Evolutionary conservation across 345 rosid species (phyloP).

Genomic region (Heritiera littoralis): DNA sequence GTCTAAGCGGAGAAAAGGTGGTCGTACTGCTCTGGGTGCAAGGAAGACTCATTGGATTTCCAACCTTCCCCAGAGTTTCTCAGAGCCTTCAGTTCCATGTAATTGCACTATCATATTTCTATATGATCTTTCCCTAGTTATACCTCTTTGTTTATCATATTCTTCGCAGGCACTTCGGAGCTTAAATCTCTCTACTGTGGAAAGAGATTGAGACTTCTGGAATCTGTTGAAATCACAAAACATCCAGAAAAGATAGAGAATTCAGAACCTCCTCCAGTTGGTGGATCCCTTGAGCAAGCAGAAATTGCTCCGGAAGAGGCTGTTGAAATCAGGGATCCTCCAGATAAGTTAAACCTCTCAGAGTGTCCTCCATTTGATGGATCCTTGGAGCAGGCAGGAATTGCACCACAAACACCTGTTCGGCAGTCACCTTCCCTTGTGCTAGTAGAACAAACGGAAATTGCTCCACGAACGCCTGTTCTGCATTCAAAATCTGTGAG

Average conservation of each 20-base stretch:
- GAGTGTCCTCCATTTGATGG: slow-evolving; percentile 24
- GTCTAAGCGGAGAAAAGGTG: slow-evolving; percentile 49
- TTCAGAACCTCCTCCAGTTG: slow-evolving; percentile 14
- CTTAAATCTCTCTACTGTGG: slow-evolving; percentile 46
- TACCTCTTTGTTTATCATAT: slow-evolving; percentile 32
- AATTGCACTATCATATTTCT: slow-evolving; percentile 25
- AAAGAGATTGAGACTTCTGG: slow-evolving; percentile 30
- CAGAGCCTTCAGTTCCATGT: slow-evolving; percentile 67
- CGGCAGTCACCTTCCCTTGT: slow-evolving; percentile 28
- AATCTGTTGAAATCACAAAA: slow-evolving; percentile 21
- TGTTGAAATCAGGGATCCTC: slow-evolving; percentile 2
- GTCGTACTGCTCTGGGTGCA: slow-evolving; percentile 38
- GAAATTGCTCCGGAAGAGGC: not conserved
- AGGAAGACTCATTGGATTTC: slow-evolving; percentile 46
- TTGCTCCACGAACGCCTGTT: slow-evolving; percentile 76
- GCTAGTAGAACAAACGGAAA: slow-evolving; percentile 36
- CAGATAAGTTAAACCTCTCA: not conserved
- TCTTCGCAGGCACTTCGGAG: slow-evolving; percentile 52
- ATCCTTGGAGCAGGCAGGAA: slow-evolving; percentile 34
- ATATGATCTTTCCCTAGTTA: not conserved
- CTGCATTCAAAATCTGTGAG: slow-evolving; percentile 39
- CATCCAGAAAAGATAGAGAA: slow-evolving; percentile 23
- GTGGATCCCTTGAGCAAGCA: slow-evolving; percentile 23
- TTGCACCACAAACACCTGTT: slow-evolving; percentile 75
- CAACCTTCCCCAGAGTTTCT: slow-evolving; percentile 39